phyloP scores from a whole-genome alignment of 106 monocot species.

The Gastrodia elata region DNA sequence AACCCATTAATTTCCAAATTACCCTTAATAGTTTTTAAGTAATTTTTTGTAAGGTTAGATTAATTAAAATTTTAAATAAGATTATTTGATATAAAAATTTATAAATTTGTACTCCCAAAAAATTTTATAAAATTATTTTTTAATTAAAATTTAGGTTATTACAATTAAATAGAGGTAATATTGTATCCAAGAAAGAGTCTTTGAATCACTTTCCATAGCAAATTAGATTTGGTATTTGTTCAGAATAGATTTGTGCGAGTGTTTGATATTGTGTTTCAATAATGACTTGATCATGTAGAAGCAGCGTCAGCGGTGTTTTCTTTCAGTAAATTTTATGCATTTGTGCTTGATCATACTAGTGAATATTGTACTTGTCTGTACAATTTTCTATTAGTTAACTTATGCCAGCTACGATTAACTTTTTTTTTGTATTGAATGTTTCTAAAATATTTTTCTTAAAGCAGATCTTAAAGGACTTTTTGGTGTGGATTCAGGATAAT shows the following conservation, averaged over 20 bases:
- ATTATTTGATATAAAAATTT: too few species aligned
- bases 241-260: too few species aligned
- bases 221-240: too few species aligned
- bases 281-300: too few species aligned
- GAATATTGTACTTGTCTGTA: background rate
- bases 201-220: background rate
- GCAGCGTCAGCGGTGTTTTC: background rate
- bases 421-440: background rate
- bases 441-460: slow-evolving; percentile 8
- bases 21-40: too few species aligned
- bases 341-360: background rate
- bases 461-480: slow-evolving; percentile 85
- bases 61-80: too few species aligned
- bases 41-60: too few species aligned
- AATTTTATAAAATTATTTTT: background rate
- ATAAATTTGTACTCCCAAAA: too few species aligned
- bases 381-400: background rate
- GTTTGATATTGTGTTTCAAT: too few species aligned
- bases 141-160: background rate
- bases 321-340: slow-evolving; percentile 4
- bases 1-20: too few species aligned
- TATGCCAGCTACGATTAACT: background rate
- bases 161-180: background rate
- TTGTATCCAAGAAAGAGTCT: background rate
- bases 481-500: slow-evolving; percentile 79